These are phyloP conservation scores for Cladophialophora psammophila DNA, from an alignment of 2,329 filamentous ascomycete species.

Conservation along the genomic window DNA sequence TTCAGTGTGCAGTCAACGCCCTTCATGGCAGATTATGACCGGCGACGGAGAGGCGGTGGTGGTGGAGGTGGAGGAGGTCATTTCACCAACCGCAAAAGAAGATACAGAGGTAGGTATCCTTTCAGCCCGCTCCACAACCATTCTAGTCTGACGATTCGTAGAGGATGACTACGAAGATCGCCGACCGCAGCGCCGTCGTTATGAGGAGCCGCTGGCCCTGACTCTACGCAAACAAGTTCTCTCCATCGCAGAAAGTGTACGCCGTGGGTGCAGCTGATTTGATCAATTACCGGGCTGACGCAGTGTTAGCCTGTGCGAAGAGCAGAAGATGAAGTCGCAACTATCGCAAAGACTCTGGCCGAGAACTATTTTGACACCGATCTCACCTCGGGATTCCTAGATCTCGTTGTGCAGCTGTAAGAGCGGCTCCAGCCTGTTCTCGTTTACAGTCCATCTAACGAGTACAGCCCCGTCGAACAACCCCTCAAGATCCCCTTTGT, in stretches of 20 bases:
- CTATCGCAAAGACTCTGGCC: conserved; percentile 76
- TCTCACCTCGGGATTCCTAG: conserved; percentile 74
- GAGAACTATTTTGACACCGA: conserved; percentile 89
- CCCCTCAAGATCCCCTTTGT: conserved; percentile 98
- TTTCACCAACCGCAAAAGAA: conserved; percentile 74
- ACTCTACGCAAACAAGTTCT: conserved; percentile 80
- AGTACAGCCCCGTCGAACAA: conserved; percentile 74
- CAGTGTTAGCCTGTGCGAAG: conserved; percentile 61
- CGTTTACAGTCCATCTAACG: conserved; percentile 19
- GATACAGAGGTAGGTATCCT: conserved; percentile 72
- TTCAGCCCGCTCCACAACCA: conserved; percentile 16
- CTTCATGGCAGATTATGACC: conserved; percentile 62
- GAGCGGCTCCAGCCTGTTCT: conserved; percentile 38
- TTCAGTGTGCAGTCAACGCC: not conserved
- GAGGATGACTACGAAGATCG: conserved; percentile 80
- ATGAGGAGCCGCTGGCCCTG: conserved; percentile 74
- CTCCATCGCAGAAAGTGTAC: conserved; percentile 77
- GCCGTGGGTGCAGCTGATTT: not conserved
- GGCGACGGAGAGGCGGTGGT: conserved; percentile 49
- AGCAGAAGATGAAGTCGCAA: conserved; percentile 78
- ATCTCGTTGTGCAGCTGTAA: conserved; percentile 76
- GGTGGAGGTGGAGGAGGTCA: conserved; percentile 56
- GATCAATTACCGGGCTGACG: conserved; percentile 9
- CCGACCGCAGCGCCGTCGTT: conserved; percentile 74
- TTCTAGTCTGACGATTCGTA: conserved; percentile 17